Evolutionary conservation across 345 rosid genomes (phyloP).

Genomic region (Gynandropsis gynandra): DNA sequence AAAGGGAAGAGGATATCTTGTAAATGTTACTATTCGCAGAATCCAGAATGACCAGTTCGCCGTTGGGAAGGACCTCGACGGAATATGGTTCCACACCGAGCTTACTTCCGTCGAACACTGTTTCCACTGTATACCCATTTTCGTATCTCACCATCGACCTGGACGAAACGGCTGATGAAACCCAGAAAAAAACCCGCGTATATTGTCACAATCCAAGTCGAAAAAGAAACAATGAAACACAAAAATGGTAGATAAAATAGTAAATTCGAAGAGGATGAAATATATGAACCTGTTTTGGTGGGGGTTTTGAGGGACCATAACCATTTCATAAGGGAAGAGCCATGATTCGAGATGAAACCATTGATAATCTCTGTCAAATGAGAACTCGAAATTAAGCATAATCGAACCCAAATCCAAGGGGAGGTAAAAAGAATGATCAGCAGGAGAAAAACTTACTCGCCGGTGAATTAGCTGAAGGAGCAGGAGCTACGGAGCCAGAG

Average conservation of each 20-base stretch:
- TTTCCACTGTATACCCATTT: constrained; percentile 90
- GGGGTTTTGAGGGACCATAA: constrained; percentile 83
- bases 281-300: constrained; percentile 75
- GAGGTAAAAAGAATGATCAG: background rate
- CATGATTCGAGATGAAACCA: constrained; percentile 66
- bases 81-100: constrained; percentile 88
- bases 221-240: background rate
- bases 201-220: constrained; percentile 15
- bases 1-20: constrained; percentile 80
- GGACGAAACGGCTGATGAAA: constrained; percentile 51
- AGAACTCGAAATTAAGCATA: constrained; percentile 9
- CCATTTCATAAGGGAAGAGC: constrained; percentile 77
- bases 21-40: constrained; percentile 85
- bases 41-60: constrained; percentile 85
- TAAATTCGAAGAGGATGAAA: constrained; percentile 16
- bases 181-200: constrained; percentile 11
- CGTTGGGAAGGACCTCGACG: constrained; percentile 70
- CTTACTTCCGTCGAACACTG: constrained; percentile 97
- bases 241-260: background rate
- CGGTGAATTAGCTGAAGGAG: constrained; percentile 64
- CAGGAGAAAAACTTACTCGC: constrained; percentile 56
- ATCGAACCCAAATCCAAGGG: constrained; percentile 17
- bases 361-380: constrained; percentile 64
- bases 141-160: constrained; percentile 95
- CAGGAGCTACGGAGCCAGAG: constrained; percentile 47